Base-by-base conservation (phyloP, 2,329 filamentous ascomycete species). In the Alternaria panax region DNA sequence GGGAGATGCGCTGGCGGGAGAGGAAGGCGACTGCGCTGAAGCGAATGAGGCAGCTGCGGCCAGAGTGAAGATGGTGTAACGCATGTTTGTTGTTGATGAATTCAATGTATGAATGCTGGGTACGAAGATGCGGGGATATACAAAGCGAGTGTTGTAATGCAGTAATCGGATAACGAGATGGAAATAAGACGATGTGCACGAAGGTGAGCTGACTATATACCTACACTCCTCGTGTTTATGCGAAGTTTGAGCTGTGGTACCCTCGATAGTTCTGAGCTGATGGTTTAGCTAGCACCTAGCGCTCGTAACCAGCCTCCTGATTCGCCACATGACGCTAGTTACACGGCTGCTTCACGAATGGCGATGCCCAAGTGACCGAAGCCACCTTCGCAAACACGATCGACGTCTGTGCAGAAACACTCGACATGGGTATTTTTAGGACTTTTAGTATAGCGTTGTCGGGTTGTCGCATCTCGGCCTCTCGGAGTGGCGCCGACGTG, bases 21-120 rank as follows among this genome's bases (percentile, higher is more conserved):
- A 24, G 20, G 56, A 48, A 24, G 52, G 51, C 30, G 50, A 40
- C 30, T 66, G 58, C 2, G 62, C 64, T 25, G 61, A 61, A 18
- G 42, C 60, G n/a, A 54, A 34, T 27, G 62, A 59, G 5, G 59
- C 56, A 42, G 56, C 60, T 1, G 65, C 54, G 24, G 65, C 63
- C 22, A 70, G 24, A 25, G 55, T 53, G 36, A 69, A 36, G 42
- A 64, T 57, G 25, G 53, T 57, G 57, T 64, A 66, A 20, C 63
- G 66, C 66, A 70, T 70, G 7, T 41, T 61, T 47, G 41, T 14
- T 58, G 34, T 5, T 47, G 28, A 14, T 27, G 46, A 7, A 28
- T 7, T 27, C n/a, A 43, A 32, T 9, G 18, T 22, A 14, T 1
- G 16, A n/a, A n/a, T 36, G 16, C 2, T 2, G 22, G 34, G 22